These are phyloP conservation scores for Anaeramoeba ignava DNA, from an alignment of 78 protist species.

Conservation along the genomic window DNA sequence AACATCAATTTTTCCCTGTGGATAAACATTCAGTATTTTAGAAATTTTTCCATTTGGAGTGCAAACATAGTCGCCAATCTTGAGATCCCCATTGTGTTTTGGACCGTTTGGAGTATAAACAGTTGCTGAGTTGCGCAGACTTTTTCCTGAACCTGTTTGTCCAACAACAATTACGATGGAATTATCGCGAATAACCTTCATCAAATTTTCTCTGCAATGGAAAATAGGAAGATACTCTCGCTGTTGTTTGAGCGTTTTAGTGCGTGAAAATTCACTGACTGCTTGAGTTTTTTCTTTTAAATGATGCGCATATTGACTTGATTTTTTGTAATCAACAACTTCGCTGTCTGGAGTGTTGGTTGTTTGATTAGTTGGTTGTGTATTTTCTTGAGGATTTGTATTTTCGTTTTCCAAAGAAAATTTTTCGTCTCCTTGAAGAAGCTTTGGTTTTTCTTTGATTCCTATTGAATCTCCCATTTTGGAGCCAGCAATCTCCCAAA, in stretches of 20 bases:
- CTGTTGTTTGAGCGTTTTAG: constrained; percentile 69
- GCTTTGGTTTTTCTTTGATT: constrained; percentile 8
- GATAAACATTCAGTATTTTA: too few relatives aligned
- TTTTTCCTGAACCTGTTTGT: constrained; percentile 94
- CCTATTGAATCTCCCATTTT: constrained; percentile 55
- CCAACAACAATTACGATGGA: constrained; percentile 70
- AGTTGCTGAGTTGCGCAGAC: too few relatives aligned
- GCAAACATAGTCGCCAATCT: too few relatives aligned
- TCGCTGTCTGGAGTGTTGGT: neutral
- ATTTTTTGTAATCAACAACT: constrained; percentile 20
- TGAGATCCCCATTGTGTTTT: too few relatives aligned
- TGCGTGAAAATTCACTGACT: constrained; percentile 52
- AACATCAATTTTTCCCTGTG: too few relatives aligned
- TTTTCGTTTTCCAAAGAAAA: too few relatives aligned
- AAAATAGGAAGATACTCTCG: constrained; percentile 86
- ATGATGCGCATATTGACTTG: constrained; percentile 37
- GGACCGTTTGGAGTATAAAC: too few relatives aligned
- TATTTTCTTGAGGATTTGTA: constrained; percentile 1
- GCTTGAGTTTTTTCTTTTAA: constrained; percentile 32
- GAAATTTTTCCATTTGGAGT: too few relatives aligned
- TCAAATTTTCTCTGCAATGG: constrained; percentile 44
- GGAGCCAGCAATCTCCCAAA: constrained; percentile 53
- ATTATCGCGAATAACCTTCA: constrained; percentile 66
- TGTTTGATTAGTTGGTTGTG: neutral
- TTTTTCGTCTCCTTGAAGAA: neutral